Evolutionary conservation across 2,329 filamentous ascomycete genomes (phyloP), one percentile per base, ranked within the genome.

Genomic region (Thielaviopsis ethacetica): DNA sequence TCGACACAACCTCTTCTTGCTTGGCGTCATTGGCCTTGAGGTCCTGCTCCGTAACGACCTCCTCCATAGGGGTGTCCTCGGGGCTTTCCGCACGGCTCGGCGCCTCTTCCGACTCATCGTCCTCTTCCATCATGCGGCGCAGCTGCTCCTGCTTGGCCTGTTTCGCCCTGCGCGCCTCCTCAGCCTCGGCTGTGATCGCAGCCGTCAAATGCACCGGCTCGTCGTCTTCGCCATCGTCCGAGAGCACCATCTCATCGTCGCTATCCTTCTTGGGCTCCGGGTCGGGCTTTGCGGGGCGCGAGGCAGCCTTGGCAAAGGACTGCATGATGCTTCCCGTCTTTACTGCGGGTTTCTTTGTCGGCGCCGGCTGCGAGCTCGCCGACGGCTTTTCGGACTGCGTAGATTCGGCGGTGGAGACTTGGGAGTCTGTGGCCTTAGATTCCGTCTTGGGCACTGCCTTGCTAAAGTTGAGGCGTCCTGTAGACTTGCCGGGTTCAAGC

Each of bases 271-370:
- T 68, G 5, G 62, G 54, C 6, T 65, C 61, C 10, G 65, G 63
- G 65, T 83, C 88, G 4, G 83, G 74, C 65, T 73, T 76, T 3
- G 71, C 65, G 0, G 74, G 66, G 55, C 67, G 71, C 3, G 68
- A 65, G 3, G 69, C 70, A 5, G 76, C 73, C 65, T 85, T 88
- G 15, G 87, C 86, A 68, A 94, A 94, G 0, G 88, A 86, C 62
- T 85, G 84, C 76, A 93, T 89, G 26, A 94, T 81, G 61, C 80
- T 79, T 2, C 72, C 73, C 13, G 83, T 61, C n/a, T 57, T 61
- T 9, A 64, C 59, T 27, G 65, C 61, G 34, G 49, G 68, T 65
- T 57, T 63, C 64, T 61, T 69, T 68, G 1, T 49, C 21, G 34
- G 9, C 10, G 58, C 50, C 51, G 58, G 21, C 24, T 51, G 26